Evolutionary conservation across 164 flowering plant genomes (phyloP).

Genomic region (Stephania yunnanensis): DNA sequence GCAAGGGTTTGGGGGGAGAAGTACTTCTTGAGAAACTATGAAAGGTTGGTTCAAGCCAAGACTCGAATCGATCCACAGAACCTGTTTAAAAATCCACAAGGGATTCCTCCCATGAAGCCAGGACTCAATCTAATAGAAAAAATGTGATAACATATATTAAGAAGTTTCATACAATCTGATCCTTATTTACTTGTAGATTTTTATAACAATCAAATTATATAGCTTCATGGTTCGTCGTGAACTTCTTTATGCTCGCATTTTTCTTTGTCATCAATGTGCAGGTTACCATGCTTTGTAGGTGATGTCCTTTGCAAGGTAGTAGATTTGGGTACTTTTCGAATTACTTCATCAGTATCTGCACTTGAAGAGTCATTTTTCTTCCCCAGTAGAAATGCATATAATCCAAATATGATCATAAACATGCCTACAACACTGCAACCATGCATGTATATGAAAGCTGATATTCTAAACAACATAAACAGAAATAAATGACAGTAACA

Average conservation of each 20-base stretch:
- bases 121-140: neutral
- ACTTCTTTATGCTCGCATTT: neutral
- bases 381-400: slow-evolving; percentile 39
- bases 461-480: neutral
- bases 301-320: neutral
- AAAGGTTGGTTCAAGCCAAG: slow-evolving; percentile 47
- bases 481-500: neutral
- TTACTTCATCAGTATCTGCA: neutral
- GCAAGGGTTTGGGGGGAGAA: slow-evolving; percentile 62
- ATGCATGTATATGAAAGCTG: too few relatives aligned
- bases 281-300: neutral
- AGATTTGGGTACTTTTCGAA: neutral
- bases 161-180: neutral
- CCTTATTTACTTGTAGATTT: neutral
- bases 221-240: too few relatives aligned
- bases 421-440: slow-evolving; percentile 34
- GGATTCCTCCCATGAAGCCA: slow-evolving; percentile 39
- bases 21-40: slow-evolving; percentile 49
- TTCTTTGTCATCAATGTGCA: neutral
- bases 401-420: slow-evolving; percentile 27
- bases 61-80: slow-evolving; percentile 42
- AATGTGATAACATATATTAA: neutral
- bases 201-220: too few relatives aligned
- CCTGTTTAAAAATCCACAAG: slow-evolving; percentile 42
- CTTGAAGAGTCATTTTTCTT: slow-evolving; percentile 18